Evolutionary conservation across 2,329 filamentous ascomycete genomes (phyloP), one percentile per base, ranked within the genome.

Genomic region (Gliomastix tumulicola): DNA sequence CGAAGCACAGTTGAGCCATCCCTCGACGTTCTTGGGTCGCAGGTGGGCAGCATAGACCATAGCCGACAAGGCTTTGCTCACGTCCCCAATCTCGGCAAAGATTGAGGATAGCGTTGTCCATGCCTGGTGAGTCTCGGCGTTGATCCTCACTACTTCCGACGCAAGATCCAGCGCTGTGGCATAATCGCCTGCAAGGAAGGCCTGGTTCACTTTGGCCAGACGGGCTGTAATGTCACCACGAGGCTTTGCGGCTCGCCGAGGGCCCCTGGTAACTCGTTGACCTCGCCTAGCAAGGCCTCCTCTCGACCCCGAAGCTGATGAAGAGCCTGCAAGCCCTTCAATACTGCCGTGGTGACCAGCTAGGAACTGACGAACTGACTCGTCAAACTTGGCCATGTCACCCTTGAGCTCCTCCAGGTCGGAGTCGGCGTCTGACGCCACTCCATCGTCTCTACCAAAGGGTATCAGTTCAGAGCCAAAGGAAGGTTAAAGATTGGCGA

Each of bases 191-290:
- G 71, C 65, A 40, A 87, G 67, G 50, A 81, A 88, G 5, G 79
- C 76, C 41, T 80, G 69, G 40, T 79, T 84, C 4, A 85, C 84
- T 49, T 74, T 68, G 32, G 74, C 71, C 34, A 88, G 68, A 30
- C 81, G 67, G 28, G 74, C 66, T 49, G 82, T 86, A 55, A 88
- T 85, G 46, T 88, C 80, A 28, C 72, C 77, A 31, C 80, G 76
- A 13, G 80, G 82, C 52, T 85, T 82, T 8, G 76, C 79, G 18
- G 77, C 72, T 52, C 79, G 77, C 15, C 74, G 65, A 19, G 71
- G 72, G 7, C 72, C 72, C 12, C 64, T 56, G 32, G 54, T 40
- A n/a, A n/a, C n/a, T n/a, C n/a, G n/a, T n/a, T n/a, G n/a, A 20
- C 62, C 50, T 37, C 50, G 49, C 15, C 49, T 52, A 19, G 52